phyloP scores from a whole-genome alignment of 2,329 filamentous ascomycete genomes.

The Talaromyces sp. region DNA sequence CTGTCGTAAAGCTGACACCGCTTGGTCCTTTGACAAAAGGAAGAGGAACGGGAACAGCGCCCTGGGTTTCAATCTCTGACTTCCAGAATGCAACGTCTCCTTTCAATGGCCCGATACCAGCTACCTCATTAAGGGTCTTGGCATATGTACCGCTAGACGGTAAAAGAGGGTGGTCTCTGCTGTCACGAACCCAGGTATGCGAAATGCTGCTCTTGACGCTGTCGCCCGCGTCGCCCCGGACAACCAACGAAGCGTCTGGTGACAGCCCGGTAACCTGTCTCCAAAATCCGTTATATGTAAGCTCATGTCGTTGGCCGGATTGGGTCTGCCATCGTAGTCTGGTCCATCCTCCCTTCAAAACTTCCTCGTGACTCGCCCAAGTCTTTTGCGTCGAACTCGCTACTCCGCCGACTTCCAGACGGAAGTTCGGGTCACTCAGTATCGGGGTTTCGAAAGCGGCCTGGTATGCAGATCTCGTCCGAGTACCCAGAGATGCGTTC shows the following conservation, averaged over 20 bases:
- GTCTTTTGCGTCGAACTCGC: constrained; percentile 83
- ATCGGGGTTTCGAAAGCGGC: constrained; percentile 81
- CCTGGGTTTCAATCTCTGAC: constrained; percentile 78
- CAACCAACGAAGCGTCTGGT: constrained; percentile 72
- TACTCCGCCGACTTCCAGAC: constrained; percentile 74
- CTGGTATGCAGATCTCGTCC: constrained; percentile 88
- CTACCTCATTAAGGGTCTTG: constrained; percentile 77
- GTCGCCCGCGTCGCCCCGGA: constrained; percentile 84
- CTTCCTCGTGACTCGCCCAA: constrained; percentile 93
- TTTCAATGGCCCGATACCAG: constrained; percentile 76
- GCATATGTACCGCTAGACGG: constrained; percentile 79
- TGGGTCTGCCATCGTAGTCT: constrained; percentile 72
- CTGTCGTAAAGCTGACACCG: constrained; percentile 78
- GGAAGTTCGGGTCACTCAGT: constrained; percentile 76
- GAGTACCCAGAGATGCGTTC: constrained; percentile 83
- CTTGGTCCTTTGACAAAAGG: constrained; percentile 67
- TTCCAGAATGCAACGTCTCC: constrained; percentile 96
- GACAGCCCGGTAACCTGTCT: constrained; percentile 80
- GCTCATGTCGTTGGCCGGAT: constrained; percentile 67
- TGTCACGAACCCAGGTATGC: constrained; percentile 77
- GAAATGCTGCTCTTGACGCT: constrained; percentile 83
- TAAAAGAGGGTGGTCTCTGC: constrained; percentile 79
- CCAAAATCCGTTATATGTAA: constrained; percentile 82
- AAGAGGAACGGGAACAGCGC: constrained; percentile 70
- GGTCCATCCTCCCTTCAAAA: constrained; percentile 71